Conservation (phyloP, 441 rosid species). For the Adansonia gregorii region DNA sequence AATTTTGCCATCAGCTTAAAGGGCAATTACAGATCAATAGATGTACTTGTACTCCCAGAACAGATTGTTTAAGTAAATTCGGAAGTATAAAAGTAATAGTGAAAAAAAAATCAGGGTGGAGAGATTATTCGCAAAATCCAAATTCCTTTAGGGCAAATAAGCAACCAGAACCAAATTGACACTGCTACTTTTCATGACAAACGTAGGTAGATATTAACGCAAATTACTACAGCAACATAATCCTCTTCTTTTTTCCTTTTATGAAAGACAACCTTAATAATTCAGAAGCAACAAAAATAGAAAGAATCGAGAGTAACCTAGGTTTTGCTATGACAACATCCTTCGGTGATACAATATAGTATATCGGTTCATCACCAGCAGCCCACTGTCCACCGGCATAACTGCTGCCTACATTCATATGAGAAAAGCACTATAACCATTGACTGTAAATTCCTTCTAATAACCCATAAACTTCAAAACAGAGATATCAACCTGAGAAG, state of each 20-base stretch:
- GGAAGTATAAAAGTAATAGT: not conserved
- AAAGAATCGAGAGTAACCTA: slow-evolving; percentile 53
- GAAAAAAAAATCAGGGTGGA: not conserved
- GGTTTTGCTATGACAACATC: slow-evolving; percentile 99
- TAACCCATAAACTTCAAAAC: slow-evolving; percentile 32
- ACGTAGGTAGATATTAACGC: not conserved
- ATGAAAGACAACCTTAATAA: not conserved
- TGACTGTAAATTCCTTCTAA: slow-evolving; percentile 31
- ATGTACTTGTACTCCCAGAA: not conserved
- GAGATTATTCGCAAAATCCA: slow-evolving; percentile 15
- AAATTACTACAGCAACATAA: not conserved
- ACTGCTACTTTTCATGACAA: not conserved
- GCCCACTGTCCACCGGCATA: slow-evolving; percentile 99
- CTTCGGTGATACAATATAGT: slow-evolving; percentile 96
- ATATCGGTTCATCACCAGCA: slow-evolving; percentile 96
- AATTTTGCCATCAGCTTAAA: not conserved
- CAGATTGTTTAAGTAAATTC: not conserved
- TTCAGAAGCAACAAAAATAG: not conserved
- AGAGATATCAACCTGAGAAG: slow-evolving; percentile 72
- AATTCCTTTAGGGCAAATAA: not conserved
- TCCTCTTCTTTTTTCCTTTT: not conserved
- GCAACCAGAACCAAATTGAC: not conserved
- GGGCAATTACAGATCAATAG: not conserved
- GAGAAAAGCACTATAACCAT: slow-evolving; percentile 31
- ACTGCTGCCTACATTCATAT: slow-evolving; percentile 79